Conservation (phyloP, 2,329 filamentous ascomycete species). For the Podosphaera leucotricha region DNA sequence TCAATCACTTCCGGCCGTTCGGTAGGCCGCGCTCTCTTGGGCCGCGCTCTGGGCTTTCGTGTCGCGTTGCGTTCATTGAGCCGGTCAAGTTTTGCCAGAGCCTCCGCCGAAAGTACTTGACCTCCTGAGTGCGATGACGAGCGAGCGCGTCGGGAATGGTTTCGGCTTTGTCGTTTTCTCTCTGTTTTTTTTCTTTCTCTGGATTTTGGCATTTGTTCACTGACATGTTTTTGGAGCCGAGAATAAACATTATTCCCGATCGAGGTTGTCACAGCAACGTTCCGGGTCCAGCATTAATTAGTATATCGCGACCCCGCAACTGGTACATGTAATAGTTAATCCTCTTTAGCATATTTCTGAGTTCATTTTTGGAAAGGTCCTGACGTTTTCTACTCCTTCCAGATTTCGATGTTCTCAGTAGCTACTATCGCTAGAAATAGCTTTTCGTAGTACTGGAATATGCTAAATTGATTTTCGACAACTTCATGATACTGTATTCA, state of each 20-base stretch:
- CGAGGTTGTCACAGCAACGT: slow-evolving; percentile 3
- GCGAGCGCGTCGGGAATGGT: slow-evolving; percentile 7
- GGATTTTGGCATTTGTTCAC: neutral
- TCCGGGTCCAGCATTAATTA: no score
- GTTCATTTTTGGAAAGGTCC: no score
- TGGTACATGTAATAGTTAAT: no score
- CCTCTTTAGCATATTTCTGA: no score
- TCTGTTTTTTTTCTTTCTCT: slow-evolving; percentile 4
- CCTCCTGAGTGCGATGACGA: slow-evolving; percentile 10
- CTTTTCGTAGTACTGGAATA: no score
- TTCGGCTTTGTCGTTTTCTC: slow-evolving; percentile 6
- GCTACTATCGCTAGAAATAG: no score
- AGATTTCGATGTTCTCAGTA: no score
- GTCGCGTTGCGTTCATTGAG: slow-evolving; percentile 10
- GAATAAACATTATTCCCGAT: neutral
- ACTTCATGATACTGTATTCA: no score
- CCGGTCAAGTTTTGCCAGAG: slow-evolving; percentile 13
- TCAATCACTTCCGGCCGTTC: slow-evolving; percentile 8
- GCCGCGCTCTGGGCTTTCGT: slow-evolving; percentile 7
- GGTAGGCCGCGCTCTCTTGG: slow-evolving; percentile 8
- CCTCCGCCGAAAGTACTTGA: slow-evolving; percentile 14
- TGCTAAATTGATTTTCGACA: no score
- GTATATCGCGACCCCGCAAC: no score
- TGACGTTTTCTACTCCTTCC: no score
- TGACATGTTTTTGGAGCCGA: neutral